Conservation (phyloP, 768 basidiomycete species). For the Daedaleopsis sinensis region DNA sequence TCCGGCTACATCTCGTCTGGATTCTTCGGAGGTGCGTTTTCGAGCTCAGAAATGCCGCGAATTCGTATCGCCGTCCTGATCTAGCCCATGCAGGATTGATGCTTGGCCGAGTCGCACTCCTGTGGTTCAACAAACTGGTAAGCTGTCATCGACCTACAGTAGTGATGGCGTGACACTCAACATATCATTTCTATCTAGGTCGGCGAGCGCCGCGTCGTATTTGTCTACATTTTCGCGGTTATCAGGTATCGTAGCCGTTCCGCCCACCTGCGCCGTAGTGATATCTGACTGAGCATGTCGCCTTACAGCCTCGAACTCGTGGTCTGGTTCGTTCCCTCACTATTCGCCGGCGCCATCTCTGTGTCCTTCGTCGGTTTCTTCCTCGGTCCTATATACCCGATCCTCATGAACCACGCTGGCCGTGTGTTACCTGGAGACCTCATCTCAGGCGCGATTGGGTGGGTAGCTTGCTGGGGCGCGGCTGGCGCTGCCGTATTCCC, state of each 20-base stretch:
- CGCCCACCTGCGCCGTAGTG: slow-evolving; percentile 26
- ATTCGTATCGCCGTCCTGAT: not conserved
- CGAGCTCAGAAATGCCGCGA: not conserved
- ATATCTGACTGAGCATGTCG: slow-evolving; percentile 6
- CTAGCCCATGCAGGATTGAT: slow-evolving; percentile 33
- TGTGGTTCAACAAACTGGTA: slow-evolving; percentile 51
- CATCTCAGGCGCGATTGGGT: slow-evolving; percentile 47
- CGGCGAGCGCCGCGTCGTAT: slow-evolving; percentile 41
- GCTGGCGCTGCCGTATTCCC: slow-evolving; percentile 54
- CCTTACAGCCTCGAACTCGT: slow-evolving; percentile 52
- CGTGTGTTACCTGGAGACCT: slow-evolving; percentile 48
- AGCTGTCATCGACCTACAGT: not conserved
- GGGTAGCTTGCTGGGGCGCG: slow-evolving; percentile 54
- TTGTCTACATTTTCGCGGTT: slow-evolving; percentile 38
- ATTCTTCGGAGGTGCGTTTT: slow-evolving; percentile 39
- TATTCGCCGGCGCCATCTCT: slow-evolving; percentile 55
- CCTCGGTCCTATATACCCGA: slow-evolving; percentile 51
- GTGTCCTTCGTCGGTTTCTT: slow-evolving; percentile 57
- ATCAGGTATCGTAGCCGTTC: slow-evolving; percentile 32
- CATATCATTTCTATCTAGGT: slow-evolving; percentile 25
- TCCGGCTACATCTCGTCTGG: slow-evolving; percentile 48
- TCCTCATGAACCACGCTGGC: slow-evolving; percentile 43
- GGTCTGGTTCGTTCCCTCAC: slow-evolving; percentile 57
- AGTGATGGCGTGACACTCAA: not conserved
- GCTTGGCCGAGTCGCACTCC: slow-evolving; percentile 51